Evolutionary conservation across 805 yeast species (phyloP), one percentile per base, ranked within the genome.

Genomic region (Myxozyma monticola): DNA sequence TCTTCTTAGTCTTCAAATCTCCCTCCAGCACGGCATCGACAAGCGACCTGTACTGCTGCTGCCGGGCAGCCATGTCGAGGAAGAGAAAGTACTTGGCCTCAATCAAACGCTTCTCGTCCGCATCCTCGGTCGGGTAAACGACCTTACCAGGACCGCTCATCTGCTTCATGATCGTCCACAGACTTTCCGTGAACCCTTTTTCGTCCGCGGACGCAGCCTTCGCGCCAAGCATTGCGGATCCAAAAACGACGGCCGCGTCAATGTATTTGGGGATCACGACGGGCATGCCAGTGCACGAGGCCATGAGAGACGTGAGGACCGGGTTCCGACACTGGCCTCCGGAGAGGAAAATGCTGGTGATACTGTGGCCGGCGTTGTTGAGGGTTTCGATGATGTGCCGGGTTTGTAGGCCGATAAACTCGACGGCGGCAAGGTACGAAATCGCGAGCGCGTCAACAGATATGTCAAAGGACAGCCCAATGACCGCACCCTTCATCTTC

Each of bases 311-410:
- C 83, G 93, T 89, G 54, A 93, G 76, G 49, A 93, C 72, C 15
- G 89, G 85, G 69, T 93, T 93, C 65, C 97, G 80, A 68, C 96
- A 90, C 68, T 93, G 99, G 29, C 99, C 98, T 49, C 99, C 99
- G 54, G 91, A 83, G 83, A 93, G 83, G 71, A 84, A 93, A 54
- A 93, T 81, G 20, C 88, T 77, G 17, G 77, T 73, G 56, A 93
- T 78, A 9, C 73, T 59, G 71, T 91, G 96, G 1, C 99, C 99
- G 2, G 85, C 74, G 48, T 74, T 70, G 60, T 80, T 83, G 88
- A 93, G 85, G 55, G 83, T 81, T 60, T 87, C 93, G 30, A 91
- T 83, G 64, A 93, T 93, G 63, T 93, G 99, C 63, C 96, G 81
- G 0, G 98, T 91, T 72, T 93, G 99, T 66, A 89, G 96, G 42